Evolutionary conservation across 192 early-diverging fungal genomes (phyloP).

Genomic region (Gonapodya prolifera): DNA sequence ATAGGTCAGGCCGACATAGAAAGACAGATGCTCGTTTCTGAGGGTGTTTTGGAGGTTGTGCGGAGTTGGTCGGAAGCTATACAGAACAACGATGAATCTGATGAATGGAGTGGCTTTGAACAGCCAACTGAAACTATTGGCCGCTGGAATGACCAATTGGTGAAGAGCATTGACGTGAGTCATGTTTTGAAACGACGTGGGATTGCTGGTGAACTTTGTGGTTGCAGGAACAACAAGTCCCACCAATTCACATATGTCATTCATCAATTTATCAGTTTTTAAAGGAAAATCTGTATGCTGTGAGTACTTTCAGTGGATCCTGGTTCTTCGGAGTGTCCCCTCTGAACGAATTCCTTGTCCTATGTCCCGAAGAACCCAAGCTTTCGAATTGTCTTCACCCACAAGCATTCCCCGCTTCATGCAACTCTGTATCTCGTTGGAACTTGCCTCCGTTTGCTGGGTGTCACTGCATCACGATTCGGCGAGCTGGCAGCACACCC

Average conservation of each 20-base stretch:
- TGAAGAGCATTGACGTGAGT: no score
- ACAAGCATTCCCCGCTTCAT: neutral
- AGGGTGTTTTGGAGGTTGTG: neutral
- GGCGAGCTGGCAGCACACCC: neutral
- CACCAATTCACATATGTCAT: neutral
- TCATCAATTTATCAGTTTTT: neutral
- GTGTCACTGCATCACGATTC: neutral
- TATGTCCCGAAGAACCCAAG: neutral
- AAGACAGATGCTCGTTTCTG: neutral
- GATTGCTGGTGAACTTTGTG: no score
- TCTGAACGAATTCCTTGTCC: neutral
- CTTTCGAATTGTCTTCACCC: neutral
- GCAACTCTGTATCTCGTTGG: neutral
- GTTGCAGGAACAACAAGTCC: no score
- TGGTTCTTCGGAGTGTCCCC: no score
- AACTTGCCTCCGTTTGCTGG: neutral
- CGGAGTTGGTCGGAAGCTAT: neutral
- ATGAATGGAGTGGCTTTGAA: neutral
- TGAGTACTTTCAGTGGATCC: no score
- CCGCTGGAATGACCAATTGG: neutral
- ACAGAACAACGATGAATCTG: neutral
- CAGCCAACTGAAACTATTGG: neutral
- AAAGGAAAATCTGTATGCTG: neutral
- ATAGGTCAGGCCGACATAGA: neutral
- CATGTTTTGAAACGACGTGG: no score